phyloP scores from a whole-genome alignment of 2,329 filamentous ascomycete genomes.

The Trichoderma sp. region DNA sequence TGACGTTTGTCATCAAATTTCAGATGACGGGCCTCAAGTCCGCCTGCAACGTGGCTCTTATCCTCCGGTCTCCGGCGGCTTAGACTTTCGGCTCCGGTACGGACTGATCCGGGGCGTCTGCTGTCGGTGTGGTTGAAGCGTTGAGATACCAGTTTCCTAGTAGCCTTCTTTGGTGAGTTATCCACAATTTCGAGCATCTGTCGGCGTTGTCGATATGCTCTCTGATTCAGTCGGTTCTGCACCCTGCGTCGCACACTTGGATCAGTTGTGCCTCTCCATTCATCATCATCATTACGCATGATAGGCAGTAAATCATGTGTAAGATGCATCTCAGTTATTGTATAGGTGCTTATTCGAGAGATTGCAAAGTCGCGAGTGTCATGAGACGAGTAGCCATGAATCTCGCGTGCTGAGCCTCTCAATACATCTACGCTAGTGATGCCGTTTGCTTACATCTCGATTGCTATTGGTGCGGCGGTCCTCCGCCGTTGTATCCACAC shows the following conservation, averaged over 20 bases:
- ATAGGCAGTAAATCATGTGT: background rate
- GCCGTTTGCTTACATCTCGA: background rate
- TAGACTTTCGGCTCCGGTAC: background rate
- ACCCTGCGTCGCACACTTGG: background rate
- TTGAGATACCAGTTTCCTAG: background rate
- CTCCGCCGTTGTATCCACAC: background rate
- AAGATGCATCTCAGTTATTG: background rate
- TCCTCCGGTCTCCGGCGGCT: background rate
- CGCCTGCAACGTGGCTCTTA: background rate
- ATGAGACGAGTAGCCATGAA: background rate
- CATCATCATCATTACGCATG: background rate
- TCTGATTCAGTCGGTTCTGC: slow-evolving; percentile 12
- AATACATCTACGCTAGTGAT: background rate
- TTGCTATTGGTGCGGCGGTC: background rate
- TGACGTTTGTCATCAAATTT: too few species aligned
- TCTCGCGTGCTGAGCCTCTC: background rate
- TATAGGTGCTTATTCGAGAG: background rate
- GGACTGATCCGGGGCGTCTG: too few species aligned
- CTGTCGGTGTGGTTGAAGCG: background rate
- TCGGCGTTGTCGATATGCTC: slow-evolving; percentile 1
- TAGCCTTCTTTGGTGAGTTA: background rate
- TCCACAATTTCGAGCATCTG: background rate
- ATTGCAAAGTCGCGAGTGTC: background rate
- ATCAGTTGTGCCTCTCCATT: slow-evolving; percentile 2
- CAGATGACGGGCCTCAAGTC: background rate